These are phyloP conservation scores for Trichosporon sp. DNA, from an alignment of 1,284 basidiomycete genomes.

Conservation along the genomic window DNA sequence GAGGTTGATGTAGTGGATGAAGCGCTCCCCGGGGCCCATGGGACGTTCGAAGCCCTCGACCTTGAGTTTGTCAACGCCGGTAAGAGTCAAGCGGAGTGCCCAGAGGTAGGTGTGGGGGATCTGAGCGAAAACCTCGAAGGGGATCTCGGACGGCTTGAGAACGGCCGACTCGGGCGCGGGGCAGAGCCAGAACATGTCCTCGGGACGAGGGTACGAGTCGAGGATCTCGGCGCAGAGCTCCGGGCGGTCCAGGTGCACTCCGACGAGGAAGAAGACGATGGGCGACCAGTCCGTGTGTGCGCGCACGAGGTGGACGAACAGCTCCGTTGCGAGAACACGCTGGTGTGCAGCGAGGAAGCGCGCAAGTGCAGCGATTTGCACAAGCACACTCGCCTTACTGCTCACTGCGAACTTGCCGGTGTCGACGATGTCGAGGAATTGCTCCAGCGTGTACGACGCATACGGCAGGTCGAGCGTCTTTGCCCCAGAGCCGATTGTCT, in stretches of 20 bases:
- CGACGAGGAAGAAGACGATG: constrained; percentile 16
- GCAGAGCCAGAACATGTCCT: constrained; percentile 20
- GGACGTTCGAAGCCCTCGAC: constrained; percentile 15
- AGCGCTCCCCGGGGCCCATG: constrained; percentile 13
- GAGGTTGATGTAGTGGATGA: constrained; percentile 14
- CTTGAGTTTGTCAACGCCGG: constrained; percentile 14
- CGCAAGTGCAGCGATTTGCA: background rate
- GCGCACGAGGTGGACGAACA: constrained; percentile 11
- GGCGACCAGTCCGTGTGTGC: constrained; percentile 13
- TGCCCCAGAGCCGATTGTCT: background rate
- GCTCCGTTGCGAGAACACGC: background rate
- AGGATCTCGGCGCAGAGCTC: constrained; percentile 13
- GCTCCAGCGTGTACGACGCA: constrained; percentile 15
- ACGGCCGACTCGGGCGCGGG: constrained; percentile 13
- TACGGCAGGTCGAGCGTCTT: background rate
- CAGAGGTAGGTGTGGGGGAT: constrained; percentile 15
- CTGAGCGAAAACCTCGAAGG: constrained; percentile 13
- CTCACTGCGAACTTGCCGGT: constrained; percentile 11
- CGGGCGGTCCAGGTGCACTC: constrained; percentile 8
- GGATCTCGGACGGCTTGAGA: constrained; percentile 13
- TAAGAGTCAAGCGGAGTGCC: constrained; percentile 6
- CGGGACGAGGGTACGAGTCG: constrained; percentile 8
- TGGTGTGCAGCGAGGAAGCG: constrained; percentile 13
- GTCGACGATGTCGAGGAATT: constrained; percentile 11
- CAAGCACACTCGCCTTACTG: constrained; percentile 5